A percentile compares a stretch with the other conserved stretches of the same genome.
Evolutionary conservation across 441 rosid species (phyloP).

Genomic region (Eruca vesicaria): DNA sequence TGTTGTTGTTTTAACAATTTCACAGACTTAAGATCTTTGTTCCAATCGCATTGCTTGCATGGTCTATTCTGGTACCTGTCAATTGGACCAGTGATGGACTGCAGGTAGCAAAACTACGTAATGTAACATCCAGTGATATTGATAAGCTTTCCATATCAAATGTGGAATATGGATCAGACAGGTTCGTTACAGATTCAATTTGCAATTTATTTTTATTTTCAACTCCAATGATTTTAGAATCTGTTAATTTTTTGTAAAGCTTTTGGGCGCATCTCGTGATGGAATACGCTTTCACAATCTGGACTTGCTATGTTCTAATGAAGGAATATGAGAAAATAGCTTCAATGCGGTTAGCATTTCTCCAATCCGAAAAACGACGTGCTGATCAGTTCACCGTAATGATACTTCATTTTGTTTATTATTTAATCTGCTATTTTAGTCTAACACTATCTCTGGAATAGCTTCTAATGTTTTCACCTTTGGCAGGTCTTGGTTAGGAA

Average conservation of each 20-base stretch:
- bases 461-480: neutral
- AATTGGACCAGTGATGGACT: conserved; percentile 57
- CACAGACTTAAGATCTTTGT: conserved; percentile 81
- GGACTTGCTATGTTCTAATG: conserved; percentile 75
- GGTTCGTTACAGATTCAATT: conserved; percentile 40
- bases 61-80: conserved; percentile 77
- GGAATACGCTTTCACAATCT: conserved; percentile 82
- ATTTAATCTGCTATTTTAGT: neutral
- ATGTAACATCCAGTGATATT: conserved; percentile 72
- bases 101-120: conserved; percentile 29
- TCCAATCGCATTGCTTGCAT: conserved; percentile 72
- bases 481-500: conserved; percentile 82
- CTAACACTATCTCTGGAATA: neutral
- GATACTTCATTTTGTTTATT: neutral
- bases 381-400: conserved; percentile 87
- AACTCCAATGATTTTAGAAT: neutral
- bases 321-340: conserved; percentile 78
- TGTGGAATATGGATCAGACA: conserved; percentile 53
- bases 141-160: conserved; percentile 92
- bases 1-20: neutral
- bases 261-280: conserved; percentile 76
- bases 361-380: conserved; percentile 69
- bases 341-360: conserved; percentile 73
- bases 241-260: conserved; percentile 33
- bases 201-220: neutral